Conservation (phyloP, 2,329 filamentous ascomycete species). For the Penicillium polonicum region DNA sequence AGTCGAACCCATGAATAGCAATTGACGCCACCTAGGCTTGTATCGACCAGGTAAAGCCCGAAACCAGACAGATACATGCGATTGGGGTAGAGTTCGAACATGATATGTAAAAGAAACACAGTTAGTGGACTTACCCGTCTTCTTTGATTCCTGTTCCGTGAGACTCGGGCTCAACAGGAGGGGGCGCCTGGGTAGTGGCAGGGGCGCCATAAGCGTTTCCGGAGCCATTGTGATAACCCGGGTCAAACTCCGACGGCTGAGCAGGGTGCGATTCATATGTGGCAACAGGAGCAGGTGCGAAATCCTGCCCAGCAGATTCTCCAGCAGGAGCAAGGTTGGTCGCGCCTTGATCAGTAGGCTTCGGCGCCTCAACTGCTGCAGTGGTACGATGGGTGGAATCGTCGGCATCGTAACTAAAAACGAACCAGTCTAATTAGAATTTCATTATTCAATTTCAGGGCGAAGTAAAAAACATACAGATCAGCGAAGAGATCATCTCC, state of each 20-base stretch:
- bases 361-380: constrained; percentile 39
- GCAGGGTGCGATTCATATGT: constrained; percentile 23
- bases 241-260: constrained; percentile 26
- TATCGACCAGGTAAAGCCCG: constrained; percentile 11
- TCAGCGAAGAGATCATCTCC: constrained; percentile 96
- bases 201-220: constrained; percentile 28
- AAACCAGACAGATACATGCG: constrained; percentile 5
- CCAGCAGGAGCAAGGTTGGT: constrained; percentile 32
- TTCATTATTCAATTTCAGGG: background rate
- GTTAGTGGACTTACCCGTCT: constrained; percentile 74
- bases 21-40: constrained; percentile 15
- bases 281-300: constrained; percentile 32
- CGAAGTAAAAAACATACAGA: constrained; percentile 61
- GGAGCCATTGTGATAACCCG: constrained; percentile 27
- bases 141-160: constrained; percentile 66
- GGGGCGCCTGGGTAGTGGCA: constrained; percentile 17
- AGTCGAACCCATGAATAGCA: constrained; percentile 18
- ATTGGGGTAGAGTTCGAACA: constrained; percentile 7
- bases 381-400: constrained; percentile 47
- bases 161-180: constrained; percentile 32
- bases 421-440: constrained; percentile 10
- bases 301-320: constrained; percentile 35
- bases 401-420: constrained; percentile 65
- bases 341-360: constrained; percentile 34
- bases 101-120: constrained; percentile 23